These are phyloP conservation scores for Exophiala oligosperma DNA, from an alignment of 2,329 filamentous ascomycete species.

Conservation along the genomic window DNA sequence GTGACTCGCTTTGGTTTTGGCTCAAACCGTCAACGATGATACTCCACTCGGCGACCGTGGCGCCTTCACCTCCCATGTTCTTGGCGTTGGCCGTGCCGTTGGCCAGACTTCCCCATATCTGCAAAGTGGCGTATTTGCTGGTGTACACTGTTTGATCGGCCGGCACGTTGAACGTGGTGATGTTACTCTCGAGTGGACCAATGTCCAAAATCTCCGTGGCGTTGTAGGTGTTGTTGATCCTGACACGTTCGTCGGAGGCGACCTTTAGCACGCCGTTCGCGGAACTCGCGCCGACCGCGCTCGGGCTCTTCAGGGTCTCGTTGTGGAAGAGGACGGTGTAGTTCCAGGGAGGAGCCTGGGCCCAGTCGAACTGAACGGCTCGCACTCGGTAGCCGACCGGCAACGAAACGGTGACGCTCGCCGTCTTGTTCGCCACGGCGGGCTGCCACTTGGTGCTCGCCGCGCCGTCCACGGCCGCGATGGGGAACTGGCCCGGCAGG, in stretches of 20 bases:
- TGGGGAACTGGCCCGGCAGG: slow-evolving; percentile 67
- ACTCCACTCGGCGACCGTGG: slow-evolving; percentile 50
- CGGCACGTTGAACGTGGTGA: slow-evolving; percentile 33
- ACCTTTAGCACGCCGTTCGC: slow-evolving; percentile 18
- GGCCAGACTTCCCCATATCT: slow-evolving; percentile 39
- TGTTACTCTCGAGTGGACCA: slow-evolving; percentile 41
- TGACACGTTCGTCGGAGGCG: slow-evolving; percentile 33
- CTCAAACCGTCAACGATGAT: slow-evolving; percentile 36
- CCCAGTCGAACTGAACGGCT: slow-evolving; percentile 62
- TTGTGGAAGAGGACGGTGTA: slow-evolving; percentile 60
- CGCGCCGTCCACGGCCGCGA: slow-evolving; percentile 66
- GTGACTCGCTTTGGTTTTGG: too few species aligned
- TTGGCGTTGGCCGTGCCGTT: slow-evolving; percentile 41
- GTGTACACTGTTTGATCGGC: slow-evolving; percentile 33
- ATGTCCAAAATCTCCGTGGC: slow-evolving; percentile 37
- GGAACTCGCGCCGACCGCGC: slow-evolving; percentile 20
- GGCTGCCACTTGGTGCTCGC: slow-evolving; percentile 69
- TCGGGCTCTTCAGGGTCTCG: slow-evolving; percentile 32
- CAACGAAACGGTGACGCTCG: slow-evolving; percentile 59
- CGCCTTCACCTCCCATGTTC: slow-evolving; percentile 41
- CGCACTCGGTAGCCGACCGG: slow-evolving; percentile 36
- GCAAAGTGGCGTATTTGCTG: slow-evolving; percentile 44
- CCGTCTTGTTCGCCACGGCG: slow-evolving; percentile 46
- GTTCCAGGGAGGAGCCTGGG: slow-evolving; percentile 53
- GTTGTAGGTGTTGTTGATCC: slow-evolving; percentile 41